Percentiles rank a stretch among this genome's conserved stretches.
phyloP scores from a whole-genome alignment of 2,329 filamentous ascomycete genomes.

The Atkinsonella hypoxylon region DNA sequence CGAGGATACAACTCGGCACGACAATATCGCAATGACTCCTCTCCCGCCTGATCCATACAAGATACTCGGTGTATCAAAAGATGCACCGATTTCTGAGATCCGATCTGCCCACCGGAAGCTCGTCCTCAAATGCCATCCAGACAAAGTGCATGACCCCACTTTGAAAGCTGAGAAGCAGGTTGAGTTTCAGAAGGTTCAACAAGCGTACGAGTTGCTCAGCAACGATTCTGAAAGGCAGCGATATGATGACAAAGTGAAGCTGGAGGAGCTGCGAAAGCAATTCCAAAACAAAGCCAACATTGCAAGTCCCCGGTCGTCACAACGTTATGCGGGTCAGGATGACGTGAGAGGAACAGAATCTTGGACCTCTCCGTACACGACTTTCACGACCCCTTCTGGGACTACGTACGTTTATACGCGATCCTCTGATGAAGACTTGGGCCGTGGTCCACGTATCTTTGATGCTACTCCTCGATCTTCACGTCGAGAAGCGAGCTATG shows the following conservation, averaged over 20 bases:
- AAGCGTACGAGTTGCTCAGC: constrained; percentile 82
- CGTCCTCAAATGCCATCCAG: constrained; percentile 78
- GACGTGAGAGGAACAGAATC: constrained; percentile 4
- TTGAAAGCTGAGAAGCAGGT: constrained; percentile 69
- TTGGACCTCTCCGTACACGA: constrained; percentile 29
- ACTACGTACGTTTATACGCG: constrained; percentile 24
- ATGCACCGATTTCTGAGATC: constrained; percentile 60
- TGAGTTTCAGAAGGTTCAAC: constrained; percentile 85
- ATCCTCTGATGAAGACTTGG: constrained; percentile 37
- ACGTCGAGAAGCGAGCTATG: constrained; percentile 36
- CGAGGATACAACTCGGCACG: background rate
- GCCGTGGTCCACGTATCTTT: constrained; percentile 25
- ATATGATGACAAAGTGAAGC: constrained; percentile 65
- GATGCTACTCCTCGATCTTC: constrained; percentile 28
- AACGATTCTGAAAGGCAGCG: constrained; percentile 59
- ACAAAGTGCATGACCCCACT: constrained; percentile 72
- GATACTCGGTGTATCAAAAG: constrained; percentile 59
- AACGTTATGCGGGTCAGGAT: constrained; percentile 17
- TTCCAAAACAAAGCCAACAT: constrained; percentile 30
- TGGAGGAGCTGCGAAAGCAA: constrained; percentile 53
- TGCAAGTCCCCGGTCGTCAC: constrained; percentile 31
- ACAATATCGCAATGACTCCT: constrained; percentile 30
- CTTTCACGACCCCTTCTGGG: constrained; percentile 19
- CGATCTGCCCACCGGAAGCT: constrained; percentile 74
- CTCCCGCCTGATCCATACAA: constrained; percentile 65